phyloP scores from a whole-genome alignment of 1,139 yeast species.

The Entelexis sorbosivorans region DNA sequence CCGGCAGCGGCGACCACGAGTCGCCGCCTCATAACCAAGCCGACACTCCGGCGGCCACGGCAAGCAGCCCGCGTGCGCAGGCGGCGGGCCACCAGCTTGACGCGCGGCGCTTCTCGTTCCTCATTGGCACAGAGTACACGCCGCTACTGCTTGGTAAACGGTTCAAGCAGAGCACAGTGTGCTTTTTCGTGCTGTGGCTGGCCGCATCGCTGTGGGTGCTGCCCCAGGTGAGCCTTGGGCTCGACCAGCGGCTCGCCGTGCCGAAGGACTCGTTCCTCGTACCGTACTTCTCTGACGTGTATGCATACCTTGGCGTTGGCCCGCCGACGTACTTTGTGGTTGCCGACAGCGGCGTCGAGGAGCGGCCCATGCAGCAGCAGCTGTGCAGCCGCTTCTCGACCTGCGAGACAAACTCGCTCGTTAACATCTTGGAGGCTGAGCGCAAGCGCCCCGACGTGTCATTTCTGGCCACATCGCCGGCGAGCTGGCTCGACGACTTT shows the following conservation, averaged over 20 bases:
- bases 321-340: constrained; percentile 87
- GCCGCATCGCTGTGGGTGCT: constrained; percentile 57
- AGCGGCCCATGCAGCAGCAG: constrained; percentile 51
- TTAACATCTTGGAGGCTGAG: constrained; percentile 82
- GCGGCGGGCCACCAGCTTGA: constrained; percentile 18
- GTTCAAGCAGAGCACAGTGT: constrained; percentile 41
- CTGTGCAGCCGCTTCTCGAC: constrained; percentile 82
- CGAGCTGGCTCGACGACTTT: constrained; percentile 90
- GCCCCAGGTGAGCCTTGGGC: constrained; percentile 63
- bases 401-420: constrained; percentile 66
- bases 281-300: constrained; percentile 66
- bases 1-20: constrained; percentile 2
- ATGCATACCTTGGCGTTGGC: constrained; percentile 65
- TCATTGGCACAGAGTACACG: constrained; percentile 40
- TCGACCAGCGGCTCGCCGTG: constrained; percentile 81
- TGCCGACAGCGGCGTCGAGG: constrained; percentile 53
- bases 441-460: constrained; percentile 53
- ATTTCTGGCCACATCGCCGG: constrained; percentile 66
- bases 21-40: not conserved
- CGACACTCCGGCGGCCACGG: not conserved
- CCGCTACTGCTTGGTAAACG: constrained; percentile 46
- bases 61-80: not conserved
- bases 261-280: constrained; percentile 75
- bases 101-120: constrained; percentile 31
- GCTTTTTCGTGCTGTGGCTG: constrained; percentile 49